Evolutionary conservation across 2,329 filamentous ascomycete genomes (phyloP), one percentile per base, ranked within the genome.

Genomic region (Coniella vitis): DNA sequence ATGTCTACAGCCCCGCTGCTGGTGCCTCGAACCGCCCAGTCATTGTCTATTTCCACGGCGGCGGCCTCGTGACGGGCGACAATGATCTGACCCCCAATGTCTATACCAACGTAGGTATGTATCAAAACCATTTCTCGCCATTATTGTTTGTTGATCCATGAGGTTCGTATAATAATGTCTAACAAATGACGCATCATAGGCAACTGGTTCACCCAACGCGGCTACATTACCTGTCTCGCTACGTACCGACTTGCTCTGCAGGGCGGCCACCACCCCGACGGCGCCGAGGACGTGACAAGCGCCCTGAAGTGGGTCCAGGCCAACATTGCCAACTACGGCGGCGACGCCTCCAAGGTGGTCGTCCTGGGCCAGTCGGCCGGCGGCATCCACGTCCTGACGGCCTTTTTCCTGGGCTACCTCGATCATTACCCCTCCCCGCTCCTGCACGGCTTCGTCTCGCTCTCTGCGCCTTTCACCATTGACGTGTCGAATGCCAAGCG

Each of bases 151-250:
- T 10, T 5, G 13, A 22, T 13, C n/a, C 7, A n/a, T 2, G 13
- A 21, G 7, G 13, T 7, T 10, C 13, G 9, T 1, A 22, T 39
- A 7, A n/a, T 39, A 3, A 21, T 13, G 20, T 21, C n/a, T 13
- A 10, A 20, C 35, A 43, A 8, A 44, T 34, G 19, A 19, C 16
- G 16, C 36, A 21, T 12, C 31, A 38, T 53, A 55, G 58, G 60
- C 9, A 58, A 57, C 2, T 55, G 50, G 42, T 58, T 58, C n/a
- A 50, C 50, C 41, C 58, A 49, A 19, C 56, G 61, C 49, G 56
- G 47, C 38, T 55, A 49, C 47, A 52, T 61, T 51, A 59, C 59
- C 40, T 57, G 56, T 49, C 56, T 56, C 1, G 45, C 52, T 32
- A 63, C 51, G 9, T 59, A 62, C 38, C 52, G 54, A 38, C 47